Conservation (phyloP, 2,329 filamentous ascomycete species). For the Albophoma yamanashiensis region DNA sequence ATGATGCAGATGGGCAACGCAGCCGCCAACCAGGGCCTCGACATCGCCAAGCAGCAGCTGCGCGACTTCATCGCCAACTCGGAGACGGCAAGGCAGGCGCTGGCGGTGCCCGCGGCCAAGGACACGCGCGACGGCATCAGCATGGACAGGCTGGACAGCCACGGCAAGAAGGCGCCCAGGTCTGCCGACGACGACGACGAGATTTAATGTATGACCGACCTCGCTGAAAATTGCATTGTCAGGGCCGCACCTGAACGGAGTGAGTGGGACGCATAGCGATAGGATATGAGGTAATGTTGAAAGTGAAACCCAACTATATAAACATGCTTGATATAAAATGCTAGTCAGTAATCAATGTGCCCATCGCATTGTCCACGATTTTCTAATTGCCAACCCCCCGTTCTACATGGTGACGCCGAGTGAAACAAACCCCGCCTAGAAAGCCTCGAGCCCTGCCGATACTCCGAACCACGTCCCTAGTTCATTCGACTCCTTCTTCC, state of each 20-base stretch:
- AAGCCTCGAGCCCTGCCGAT: conserved; percentile 57
- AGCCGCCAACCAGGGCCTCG: conserved; percentile 72
- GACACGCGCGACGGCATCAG: conserved; percentile 36
- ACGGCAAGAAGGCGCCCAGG: conserved; percentile 37
- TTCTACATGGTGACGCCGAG: background rate
- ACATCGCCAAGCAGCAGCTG: conserved; percentile 85
- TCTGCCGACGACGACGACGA: conserved; percentile 50
- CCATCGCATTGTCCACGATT: background rate
- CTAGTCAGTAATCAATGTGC: background rate
- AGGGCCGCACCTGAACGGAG: background rate
- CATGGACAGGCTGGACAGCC: conserved; percentile 50
- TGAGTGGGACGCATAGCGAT: conserved; percentile 1
- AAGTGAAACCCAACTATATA: background rate
- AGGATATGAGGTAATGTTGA: conserved; percentile 10
- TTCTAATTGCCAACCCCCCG: background rate
- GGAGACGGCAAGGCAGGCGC: conserved; percentile 74
- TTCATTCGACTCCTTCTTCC: conserved; percentile 46
- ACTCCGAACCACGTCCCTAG: conserved; percentile 75
- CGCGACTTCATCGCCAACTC: conserved; percentile 81
- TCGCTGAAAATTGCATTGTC: background rate
- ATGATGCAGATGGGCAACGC: conserved; percentile 94
- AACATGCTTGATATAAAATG: background rate
- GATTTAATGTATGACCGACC: conserved; percentile 24
- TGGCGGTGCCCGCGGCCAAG: conserved; percentile 55
- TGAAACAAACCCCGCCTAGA: conserved; percentile 33